Percentiles rank a stretch among this genome's conserved stretches.
Conservation (phyloP, 179 eudicot species). For the Beta lomatogona region DNA sequence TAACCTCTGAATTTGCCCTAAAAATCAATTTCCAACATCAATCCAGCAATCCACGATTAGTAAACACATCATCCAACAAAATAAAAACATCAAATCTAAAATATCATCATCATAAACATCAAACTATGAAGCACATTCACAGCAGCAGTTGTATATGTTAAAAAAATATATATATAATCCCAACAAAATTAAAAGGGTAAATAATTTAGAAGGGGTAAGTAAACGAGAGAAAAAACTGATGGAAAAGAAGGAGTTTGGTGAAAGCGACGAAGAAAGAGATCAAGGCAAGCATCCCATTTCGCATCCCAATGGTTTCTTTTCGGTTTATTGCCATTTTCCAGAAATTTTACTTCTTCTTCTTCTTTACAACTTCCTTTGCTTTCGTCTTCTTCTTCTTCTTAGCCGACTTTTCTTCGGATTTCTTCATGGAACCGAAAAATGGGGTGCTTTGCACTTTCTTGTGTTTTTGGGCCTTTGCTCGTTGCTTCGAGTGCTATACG, state of each 20-base stretch:
- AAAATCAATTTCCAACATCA: neutral
- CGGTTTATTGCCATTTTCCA: too few relatives aligned
- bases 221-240: constrained; percentile 34
- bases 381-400: neutral
- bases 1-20: neutral
- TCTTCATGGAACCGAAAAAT: too few relatives aligned
- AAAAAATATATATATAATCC: neutral
- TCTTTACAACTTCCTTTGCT: too few relatives aligned
- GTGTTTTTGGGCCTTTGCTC: too few relatives aligned
- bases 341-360: neutral
- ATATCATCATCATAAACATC: constrained; percentile 4
- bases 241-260: constrained; percentile 48
- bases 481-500: too few relatives aligned
- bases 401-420: neutral
- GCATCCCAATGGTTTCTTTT: constrained; percentile 34
- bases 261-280: constrained; percentile 42
- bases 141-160: neutral
- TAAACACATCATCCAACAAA: neutral
- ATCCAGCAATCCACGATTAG: neutral
- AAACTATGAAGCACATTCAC: neutral
- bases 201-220: neutral
- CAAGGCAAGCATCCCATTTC: constrained; percentile 43
- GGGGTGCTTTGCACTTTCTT: too few relatives aligned
- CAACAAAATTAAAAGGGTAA: neutral
- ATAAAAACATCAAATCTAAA: neutral